phyloP scores from a whole-genome alignment of 352 stramenopile species.

The Phytopythium ostracodes region DNA sequence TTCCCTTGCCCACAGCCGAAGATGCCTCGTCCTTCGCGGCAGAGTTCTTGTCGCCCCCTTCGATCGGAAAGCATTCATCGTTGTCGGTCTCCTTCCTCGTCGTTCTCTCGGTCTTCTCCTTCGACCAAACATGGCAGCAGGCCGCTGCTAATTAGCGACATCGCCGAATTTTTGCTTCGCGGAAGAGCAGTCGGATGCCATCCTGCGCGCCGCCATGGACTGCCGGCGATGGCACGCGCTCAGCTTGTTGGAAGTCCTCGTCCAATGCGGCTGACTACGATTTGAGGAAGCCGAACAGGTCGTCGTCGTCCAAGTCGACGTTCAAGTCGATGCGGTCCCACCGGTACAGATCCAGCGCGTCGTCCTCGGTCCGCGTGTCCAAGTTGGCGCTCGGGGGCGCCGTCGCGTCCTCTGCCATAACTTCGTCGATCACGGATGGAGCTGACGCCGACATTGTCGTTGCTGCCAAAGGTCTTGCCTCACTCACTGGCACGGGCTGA shows the following conservation, averaged over 20 bases:
- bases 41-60: neutral
- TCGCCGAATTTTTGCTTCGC: neutral
- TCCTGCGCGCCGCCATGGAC: too few relatives aligned
- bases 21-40: neutral
- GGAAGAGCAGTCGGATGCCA: neutral
- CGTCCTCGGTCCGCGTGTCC: conserved; percentile 30
- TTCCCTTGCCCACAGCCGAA: neutral
- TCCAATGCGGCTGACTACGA: conserved; percentile 25
- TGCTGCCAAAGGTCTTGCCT: neutral
- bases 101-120: neutral
- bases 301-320: conserved; percentile 78
- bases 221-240: neutral
- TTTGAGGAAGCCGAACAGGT: conserved; percentile 86
- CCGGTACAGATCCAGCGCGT: conserved; percentile 66
- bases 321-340: conserved; percentile 84
- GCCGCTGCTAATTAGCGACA: neutral
- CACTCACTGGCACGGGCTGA: neutral
- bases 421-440: conserved; percentile 2
- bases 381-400: neutral
- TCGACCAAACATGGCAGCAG: neutral
- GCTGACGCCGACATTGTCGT: neutral
- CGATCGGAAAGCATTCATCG: neutral
- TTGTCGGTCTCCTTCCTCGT: neutral
- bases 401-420: conserved; percentile 1
- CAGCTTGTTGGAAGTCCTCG: neutral